Base-by-base conservation (phyloP, 164 flowering plant species). In the Aristolochia californica region DNA sequence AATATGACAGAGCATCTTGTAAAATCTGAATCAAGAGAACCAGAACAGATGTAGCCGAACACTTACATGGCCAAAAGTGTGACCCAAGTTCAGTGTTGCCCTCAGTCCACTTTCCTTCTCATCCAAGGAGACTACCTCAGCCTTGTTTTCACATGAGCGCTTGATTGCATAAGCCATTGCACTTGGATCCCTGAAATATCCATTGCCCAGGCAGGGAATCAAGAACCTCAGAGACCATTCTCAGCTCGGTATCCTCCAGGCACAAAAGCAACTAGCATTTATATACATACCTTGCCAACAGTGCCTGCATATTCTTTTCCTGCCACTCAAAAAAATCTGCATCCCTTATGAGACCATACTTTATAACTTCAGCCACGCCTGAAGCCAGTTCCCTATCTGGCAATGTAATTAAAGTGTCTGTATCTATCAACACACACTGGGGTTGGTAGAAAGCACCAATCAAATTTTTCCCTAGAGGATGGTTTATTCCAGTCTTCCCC, bases 371-470 rank as follows among this genome's bases (percentile, higher is more conserved):
- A 10, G 86, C 96, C 71, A 93, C 61, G 11, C 99, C 99, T 43
- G 99, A 93, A 62, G 97, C 96, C 70, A 90, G 63, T 70, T 94
- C 97, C 72, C 91, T 82, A 9, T 80, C 96, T 23, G 97, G 99
- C 69, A 94, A 66, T n/a, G 97, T 94, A 69, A 79, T 80, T 60
- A 94, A 66, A 10, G 99, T 87, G 64, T 87, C 81, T 4, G 96
- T 94, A 61, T 94, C 99, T 61, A 94, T 66, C 26, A 94, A 84
- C 47, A 94, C 99, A 73, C 97, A 84, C 55, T 94, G 99, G 44
- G 99, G 99, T 68, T 94, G 99, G 77, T 85, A 94, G 65, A 94
- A 94, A 60, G 99, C 96, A 52, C 99, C 99, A 60, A 94, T 85
- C 77, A 94, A 64, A 69, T 94, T 94, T 72, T 94, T 94, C 60